phyloP scores from a whole-genome alignment of 2,329 filamentous ascomycete genomes.

The Aureobasidium sp. region DNA sequence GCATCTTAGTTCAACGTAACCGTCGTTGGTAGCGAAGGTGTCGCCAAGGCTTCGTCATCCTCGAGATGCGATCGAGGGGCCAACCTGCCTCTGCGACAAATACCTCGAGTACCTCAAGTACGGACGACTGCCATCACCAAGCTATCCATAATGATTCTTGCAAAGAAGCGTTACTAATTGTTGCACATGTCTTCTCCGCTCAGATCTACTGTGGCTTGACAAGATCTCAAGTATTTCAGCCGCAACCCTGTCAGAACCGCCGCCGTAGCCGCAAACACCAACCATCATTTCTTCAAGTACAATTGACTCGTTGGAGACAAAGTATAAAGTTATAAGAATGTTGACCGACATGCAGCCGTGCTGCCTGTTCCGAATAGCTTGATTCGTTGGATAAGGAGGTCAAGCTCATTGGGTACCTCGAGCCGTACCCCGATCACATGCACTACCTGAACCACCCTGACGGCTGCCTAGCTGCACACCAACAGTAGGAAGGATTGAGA shows the following conservation, averaged over 20 bases:
- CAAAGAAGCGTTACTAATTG: background rate
- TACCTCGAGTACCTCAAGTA: background rate
- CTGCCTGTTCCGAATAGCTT: background rate
- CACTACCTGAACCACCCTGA: background rate
- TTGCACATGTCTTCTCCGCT: background rate
- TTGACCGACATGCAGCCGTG: background rate
- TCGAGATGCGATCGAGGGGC: background rate
- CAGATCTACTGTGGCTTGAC: slow-evolving; percentile 5
- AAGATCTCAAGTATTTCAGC: background rate
- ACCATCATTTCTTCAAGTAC: background rate
- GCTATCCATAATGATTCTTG: background rate
- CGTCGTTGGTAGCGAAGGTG: background rate
- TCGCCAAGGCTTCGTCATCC: slow-evolving; percentile 9
- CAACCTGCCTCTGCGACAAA: background rate
- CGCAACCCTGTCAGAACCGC: background rate
- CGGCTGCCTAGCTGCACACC: slow-evolving; percentile 9
- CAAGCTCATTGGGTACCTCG: slow-evolving; percentile 7
- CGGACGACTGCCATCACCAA: background rate
- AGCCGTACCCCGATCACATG: background rate
- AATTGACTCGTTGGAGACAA: background rate
- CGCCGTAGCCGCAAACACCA: background rate
- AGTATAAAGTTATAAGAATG: background rate
- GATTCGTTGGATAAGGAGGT: background rate
- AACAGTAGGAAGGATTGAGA: slow-evolving; percentile 1
- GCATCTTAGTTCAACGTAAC: background rate